Conservation (phyloP, 31 red algal genomes). For the Endocladia muricata region DNA sequence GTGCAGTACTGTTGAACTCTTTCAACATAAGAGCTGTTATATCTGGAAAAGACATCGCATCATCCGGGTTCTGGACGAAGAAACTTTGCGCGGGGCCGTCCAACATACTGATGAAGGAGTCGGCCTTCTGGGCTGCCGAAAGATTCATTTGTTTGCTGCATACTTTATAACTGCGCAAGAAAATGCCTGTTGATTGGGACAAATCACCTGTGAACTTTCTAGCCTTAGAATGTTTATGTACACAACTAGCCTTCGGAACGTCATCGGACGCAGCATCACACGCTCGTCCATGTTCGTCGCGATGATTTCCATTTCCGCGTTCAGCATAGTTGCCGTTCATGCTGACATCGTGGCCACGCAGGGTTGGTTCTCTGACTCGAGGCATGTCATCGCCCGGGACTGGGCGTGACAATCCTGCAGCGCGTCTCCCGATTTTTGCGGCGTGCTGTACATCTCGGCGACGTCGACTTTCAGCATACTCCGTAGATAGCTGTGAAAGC, state of each 20-base stretch:
- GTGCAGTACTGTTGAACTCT: constrained; percentile 8
- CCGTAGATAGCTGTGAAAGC: too few relatives aligned
- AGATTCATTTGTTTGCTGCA: constrained; percentile 2
- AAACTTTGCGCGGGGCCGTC: constrained; percentile 10
- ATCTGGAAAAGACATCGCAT: constrained; percentile 1
- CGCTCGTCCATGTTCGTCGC: too few relatives aligned
- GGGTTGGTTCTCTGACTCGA: too few relatives aligned
- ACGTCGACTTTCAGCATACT: too few relatives aligned
- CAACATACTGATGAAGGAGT: constrained; percentile 15
- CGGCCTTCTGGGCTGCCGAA: neutral
- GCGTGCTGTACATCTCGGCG: too few relatives aligned
- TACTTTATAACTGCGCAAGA: constrained; percentile 16
- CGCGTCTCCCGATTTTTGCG: too few relatives aligned
- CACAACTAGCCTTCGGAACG: neutral
- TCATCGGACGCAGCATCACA: too few relatives aligned
- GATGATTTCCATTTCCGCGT: too few relatives aligned
- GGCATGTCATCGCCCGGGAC: too few relatives aligned
- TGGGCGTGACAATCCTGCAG: too few relatives aligned
- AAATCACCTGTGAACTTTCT: neutral
- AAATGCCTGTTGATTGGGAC: neutral
- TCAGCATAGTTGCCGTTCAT: too few relatives aligned
- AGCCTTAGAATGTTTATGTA: neutral
- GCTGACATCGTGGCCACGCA: too few relatives aligned
- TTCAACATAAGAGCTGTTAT: neutral
- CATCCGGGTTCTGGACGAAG: constrained; percentile 24